Conservation (phyloP, 2,329 filamentous ascomycete species). For the Aureobasidium sp. region DNA sequence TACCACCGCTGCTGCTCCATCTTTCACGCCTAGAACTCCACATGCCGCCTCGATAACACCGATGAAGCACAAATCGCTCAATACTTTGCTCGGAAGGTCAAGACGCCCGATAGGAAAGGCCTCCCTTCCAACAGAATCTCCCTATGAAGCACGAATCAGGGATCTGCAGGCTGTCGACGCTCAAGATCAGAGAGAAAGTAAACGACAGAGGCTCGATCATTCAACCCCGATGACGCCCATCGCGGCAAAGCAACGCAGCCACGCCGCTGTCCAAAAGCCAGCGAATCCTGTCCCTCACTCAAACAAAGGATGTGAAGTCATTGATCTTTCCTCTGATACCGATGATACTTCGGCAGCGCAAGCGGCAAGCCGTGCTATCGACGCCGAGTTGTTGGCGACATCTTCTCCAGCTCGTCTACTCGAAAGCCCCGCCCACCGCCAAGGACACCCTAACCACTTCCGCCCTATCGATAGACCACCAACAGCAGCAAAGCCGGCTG, state of each 20-base stretch:
- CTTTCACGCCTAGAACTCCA: constrained; percentile 33
- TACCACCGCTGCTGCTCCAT: constrained; percentile 15
- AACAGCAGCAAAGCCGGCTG: not conserved
- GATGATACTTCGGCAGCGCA: constrained; percentile 20
- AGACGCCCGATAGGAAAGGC: constrained; percentile 57
- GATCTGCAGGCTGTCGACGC: constrained; percentile 26
- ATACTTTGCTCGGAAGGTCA: constrained; percentile 57
- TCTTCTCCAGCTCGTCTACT: constrained; percentile 12
- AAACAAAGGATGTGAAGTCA: constrained; percentile 20
- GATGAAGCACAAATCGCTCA: constrained; percentile 50
- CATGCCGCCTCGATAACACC: constrained; percentile 29
- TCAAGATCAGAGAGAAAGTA: constrained; percentile 29
- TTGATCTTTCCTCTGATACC: constrained; percentile 31
- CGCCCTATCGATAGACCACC: not conserved
- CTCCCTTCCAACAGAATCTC: constrained; percentile 49
- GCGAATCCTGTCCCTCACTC: not conserved
- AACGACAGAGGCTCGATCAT: constrained; percentile 30
- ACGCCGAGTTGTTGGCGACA: constrained; percentile 19
- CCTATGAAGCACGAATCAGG: constrained; percentile 51
- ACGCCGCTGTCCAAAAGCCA: not conserved
- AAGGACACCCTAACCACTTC: constrained; percentile 19
- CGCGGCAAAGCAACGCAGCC: not conserved
- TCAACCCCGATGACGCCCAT: not conserved
- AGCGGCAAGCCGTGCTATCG: constrained; percentile 20
- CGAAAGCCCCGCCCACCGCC: not conserved